Conservation (phyloP, 106 monocot genomes). For the Dioscorea dumetorum region DNA sequence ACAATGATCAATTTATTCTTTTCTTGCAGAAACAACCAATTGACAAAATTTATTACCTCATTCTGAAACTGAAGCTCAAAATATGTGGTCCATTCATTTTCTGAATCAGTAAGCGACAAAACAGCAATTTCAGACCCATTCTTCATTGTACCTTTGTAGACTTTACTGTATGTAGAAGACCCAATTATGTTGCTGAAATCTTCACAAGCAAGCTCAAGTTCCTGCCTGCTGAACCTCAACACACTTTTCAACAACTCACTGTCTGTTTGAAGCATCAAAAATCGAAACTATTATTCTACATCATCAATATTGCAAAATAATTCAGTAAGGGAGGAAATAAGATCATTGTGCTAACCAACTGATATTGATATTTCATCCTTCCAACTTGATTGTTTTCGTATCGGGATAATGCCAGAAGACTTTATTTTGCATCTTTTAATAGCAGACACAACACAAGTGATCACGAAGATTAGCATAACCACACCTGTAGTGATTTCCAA, state of each 20-base stretch:
- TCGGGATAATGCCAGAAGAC: conserved; percentile 21
- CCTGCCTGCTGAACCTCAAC: conserved; percentile 46
- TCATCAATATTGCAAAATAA: background rate
- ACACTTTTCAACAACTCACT: conserved; percentile 55
- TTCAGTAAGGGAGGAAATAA: background rate
- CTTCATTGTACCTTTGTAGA: conserved; percentile 87
- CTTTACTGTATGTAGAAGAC: conserved; percentile 51
- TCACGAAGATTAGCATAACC: conserved; percentile 30
- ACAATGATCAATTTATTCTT: background rate
- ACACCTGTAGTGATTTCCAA: conserved; percentile 59
- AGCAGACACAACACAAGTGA: conserved; percentile 15
- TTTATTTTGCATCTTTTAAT: conserved; percentile 34
- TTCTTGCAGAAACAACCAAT: background rate
- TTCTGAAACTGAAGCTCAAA: conserved; percentile 72
- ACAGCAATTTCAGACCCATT: conserved; percentile 89
- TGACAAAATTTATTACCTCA: conserved; percentile 44
- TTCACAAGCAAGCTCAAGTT: conserved; percentile 89
- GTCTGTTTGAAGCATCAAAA: conserved; percentile 26
- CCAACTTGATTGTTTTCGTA: conserved; percentile 34
- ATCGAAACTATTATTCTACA: background rate
- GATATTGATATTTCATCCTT: conserved; percentile 32
- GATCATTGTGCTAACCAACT: conserved; percentile 37
- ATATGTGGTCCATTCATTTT: conserved; percentile 55
- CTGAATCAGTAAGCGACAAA: conserved; percentile 56
- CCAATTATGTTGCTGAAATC: conserved; percentile 99